Percentiles rank a stretch among this genome's conserved stretches.
Evolutionary conservation across 441 rosid genomes (phyloP).

Genomic region (Aquilaria agallochum): DNA sequence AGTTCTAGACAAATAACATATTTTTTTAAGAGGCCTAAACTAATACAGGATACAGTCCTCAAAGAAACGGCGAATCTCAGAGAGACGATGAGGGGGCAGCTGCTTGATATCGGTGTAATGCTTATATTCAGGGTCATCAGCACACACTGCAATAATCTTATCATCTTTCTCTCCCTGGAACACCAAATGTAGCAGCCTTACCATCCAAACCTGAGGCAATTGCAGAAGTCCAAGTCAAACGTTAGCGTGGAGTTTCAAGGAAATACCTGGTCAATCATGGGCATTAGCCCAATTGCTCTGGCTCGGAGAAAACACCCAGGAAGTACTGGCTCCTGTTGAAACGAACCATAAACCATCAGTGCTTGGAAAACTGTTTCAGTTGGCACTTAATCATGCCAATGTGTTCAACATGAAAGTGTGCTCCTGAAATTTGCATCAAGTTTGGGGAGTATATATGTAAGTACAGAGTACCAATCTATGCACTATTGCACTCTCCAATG

Average conservation of each 20-base stretch:
- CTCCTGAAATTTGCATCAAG: too few species aligned
- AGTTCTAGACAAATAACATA: neutral
- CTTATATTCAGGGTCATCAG: slow-evolving; percentile 96
- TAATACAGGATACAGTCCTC: slow-evolving; percentile 79
- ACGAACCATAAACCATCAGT: slow-evolving; percentile 6
- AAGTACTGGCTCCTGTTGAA: slow-evolving; percentile 83
- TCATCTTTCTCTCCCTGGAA: slow-evolving; percentile 94
- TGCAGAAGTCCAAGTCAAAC: neutral
- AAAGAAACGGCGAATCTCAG: slow-evolving; percentile 91
- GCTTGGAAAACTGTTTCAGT: slow-evolving; percentile 1
- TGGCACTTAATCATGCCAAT: slow-evolving; percentile 4
- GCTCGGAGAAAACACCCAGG: slow-evolving; percentile 97
- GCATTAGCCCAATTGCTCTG: slow-evolving; percentile 95
- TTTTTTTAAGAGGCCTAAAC: neutral
- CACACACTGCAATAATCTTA: slow-evolving; percentile 95
- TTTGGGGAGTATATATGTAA: too few species aligned
- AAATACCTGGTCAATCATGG: slow-evolving; percentile 92
- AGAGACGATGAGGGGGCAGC: slow-evolving; percentile 92
- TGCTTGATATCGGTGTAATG: slow-evolving; percentile 85
- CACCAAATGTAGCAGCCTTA: slow-evolving; percentile 1
- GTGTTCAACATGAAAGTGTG: too few species aligned
- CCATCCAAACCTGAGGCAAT: slow-evolving; percentile 3
- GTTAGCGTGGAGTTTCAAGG: slow-evolving; percentile 6
- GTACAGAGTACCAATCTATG: too few species aligned
- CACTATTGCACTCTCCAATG: too few species aligned